Conservation (phyloP, 768 basidiomycete species). For the Royoungia palumana region DNA sequence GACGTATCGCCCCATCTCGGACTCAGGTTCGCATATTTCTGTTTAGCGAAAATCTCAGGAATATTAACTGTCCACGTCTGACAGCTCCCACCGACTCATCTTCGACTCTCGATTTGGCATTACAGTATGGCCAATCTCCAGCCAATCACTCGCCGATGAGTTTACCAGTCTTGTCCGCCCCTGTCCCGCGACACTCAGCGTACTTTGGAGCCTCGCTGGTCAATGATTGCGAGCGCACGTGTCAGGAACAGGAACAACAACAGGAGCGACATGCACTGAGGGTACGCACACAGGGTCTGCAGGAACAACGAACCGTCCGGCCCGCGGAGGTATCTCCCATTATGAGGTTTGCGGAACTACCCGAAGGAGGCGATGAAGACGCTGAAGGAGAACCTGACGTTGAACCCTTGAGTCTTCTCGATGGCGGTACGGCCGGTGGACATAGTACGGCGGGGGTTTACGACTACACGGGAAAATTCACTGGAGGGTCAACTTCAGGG, state of each 20-base stretch:
- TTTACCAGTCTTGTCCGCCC: conserved; percentile 27
- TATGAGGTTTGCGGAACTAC: conserved; percentile 28
- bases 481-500: conserved; percentile 24
- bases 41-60: background rate
- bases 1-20: conserved; percentile 20
- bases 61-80: conserved; percentile 2
- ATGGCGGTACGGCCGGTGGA: conserved; percentile 15
- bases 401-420: conserved; percentile 27
- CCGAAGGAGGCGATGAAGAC: conserved; percentile 33
- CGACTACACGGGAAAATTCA: conserved; percentile 19
- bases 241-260: conserved; percentile 38
- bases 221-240: conserved; percentile 35
- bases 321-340: conserved; percentile 33
- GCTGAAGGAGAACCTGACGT: conserved; percentile 35
- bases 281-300: conserved; percentile 32
- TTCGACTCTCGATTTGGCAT: conserved; percentile 19
- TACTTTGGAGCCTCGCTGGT: conserved; percentile 31
- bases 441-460: conserved; percentile 29
- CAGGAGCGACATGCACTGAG: conserved; percentile 29
- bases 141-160: conserved; percentile 20
- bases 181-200: conserved; percentile 32
- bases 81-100: conserved; percentile 21
- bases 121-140: conserved; percentile 24
- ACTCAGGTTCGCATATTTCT: conserved; percentile 27
- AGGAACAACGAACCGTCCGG: conserved; percentile 31